These are phyloP conservation scores for Nicotiana sylvestris DNA, from an alignment of 257 asterid species.

Conservation along the genomic window DNA sequence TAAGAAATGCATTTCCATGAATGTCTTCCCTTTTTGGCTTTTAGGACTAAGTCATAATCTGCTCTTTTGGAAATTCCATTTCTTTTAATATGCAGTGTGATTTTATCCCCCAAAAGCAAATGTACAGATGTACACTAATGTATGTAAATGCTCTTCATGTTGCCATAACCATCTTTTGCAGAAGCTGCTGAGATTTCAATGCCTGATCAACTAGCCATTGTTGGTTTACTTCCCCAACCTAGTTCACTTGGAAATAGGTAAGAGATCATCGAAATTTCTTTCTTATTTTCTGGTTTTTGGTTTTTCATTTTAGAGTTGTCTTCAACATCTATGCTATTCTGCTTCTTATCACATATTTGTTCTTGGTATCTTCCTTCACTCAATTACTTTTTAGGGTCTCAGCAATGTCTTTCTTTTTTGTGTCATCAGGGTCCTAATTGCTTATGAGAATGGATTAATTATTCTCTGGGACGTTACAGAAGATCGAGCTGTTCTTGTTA, in stretches of 20 bases:
- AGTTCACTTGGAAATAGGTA: conserved; percentile 82
- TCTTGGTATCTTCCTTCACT: background rate
- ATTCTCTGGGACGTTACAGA: conserved; percentile 88
- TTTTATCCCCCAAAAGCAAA: background rate
- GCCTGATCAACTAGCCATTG: conserved; percentile 66
- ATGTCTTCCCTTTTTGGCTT: background rate
- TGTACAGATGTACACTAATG: conserved; percentile 1
- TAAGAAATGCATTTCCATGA: background rate
- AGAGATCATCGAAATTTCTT: conserved; percentile 12
- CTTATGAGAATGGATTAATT: conserved; percentile 82
- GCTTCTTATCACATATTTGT: background rate
- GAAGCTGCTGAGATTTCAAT: conserved; percentile 68
- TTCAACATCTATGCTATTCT: background rate
- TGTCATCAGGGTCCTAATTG: conserved; percentile 74
- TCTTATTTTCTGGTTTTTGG: conserved; percentile 5
- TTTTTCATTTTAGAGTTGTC: background rate
- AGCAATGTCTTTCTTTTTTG: conserved; percentile 7
- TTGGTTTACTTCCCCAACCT: conserved; percentile 88
- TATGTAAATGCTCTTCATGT: background rate
- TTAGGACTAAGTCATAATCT: background rate
- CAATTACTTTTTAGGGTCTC: background rate
- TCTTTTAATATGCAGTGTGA: background rate
- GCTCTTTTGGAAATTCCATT: background rate
- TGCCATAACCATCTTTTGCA: conserved; percentile 32
- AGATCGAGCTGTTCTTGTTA: conserved; percentile 73